Conservation (phyloP, 306 rosid species). For the Fragaria iinumae region DNA sequence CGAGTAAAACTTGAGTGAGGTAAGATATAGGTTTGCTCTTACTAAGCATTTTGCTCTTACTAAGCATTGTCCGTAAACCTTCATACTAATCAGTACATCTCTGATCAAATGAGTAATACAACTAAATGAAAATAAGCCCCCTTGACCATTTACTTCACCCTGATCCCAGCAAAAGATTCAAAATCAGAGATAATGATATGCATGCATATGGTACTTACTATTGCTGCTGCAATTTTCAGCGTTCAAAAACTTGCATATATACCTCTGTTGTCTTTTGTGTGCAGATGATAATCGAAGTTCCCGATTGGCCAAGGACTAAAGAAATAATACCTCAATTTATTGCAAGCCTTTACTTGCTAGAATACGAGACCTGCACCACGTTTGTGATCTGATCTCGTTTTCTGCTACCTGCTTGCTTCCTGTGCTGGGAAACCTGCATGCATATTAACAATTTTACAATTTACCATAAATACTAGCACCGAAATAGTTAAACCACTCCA, state of each 20-base stretch:
- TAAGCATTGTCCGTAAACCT: too few relatives aligned
- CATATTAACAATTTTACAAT: neutral
- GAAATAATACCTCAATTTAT: neutral
- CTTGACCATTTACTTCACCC: too few relatives aligned
- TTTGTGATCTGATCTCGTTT: neutral
- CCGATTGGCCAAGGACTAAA: neutral
- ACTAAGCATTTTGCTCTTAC: neutral
- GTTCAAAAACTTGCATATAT: too few relatives aligned
- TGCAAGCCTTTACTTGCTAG: neutral
- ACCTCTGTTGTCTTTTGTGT: neutral
- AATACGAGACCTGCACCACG: neutral
- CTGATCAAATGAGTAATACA: too few relatives aligned
- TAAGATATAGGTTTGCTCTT: neutral
- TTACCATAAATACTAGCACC: neutral
- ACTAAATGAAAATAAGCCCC: too few relatives aligned
- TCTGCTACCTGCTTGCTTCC: neutral
- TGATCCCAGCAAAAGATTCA: too few relatives aligned
- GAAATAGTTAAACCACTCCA: neutral
- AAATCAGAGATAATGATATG: too few relatives aligned
- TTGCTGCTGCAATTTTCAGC: too few relatives aligned
- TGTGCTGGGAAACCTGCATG: neutral
- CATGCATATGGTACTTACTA: too few relatives aligned
- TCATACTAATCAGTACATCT: too few relatives aligned
- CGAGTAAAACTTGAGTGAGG: neutral
- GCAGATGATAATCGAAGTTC: neutral